Base-by-base conservation (phyloP, 768 basidiomycete species). In the Leccinum subtestaceum region DNA sequence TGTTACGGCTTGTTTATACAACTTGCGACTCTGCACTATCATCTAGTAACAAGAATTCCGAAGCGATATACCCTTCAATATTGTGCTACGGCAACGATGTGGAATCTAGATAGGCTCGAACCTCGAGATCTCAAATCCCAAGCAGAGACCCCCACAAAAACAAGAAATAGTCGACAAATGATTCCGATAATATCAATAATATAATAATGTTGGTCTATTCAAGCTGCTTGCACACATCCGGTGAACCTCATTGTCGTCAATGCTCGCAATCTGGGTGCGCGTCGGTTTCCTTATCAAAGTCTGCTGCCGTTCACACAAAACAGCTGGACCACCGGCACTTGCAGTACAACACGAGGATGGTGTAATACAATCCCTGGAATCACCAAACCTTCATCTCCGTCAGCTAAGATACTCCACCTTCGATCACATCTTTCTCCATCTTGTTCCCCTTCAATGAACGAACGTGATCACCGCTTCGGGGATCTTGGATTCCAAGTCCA, bases 401-500 rank as follows among this genome's bases (percentile, higher is more conserved):
- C 71, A 93, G 73, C 56, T 79, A 77, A 46, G 81, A 80, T 8
- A 93, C 85, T 1, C 84, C 88, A 34, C 43, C 4, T 29, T 72
- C 71, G 8, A 72, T 59, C 12, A 52, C 60, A 52, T 75, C 81
- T 52, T 89, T 89, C n/a, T 81, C 70, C 11, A 56, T 58, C 40
- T 81, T 72, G 15, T 25, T 66, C 54, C 65, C 67, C 73, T 92
- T 95, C 67, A 97, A 70, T 53, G 77, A 72, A 32, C 91, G 81
- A 15, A 98, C 90, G 23, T 80, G 67, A 50, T 84, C 80, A 0
- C 91, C 93, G 70, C 93, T 53, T 81, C 83, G 38, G 84, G 77
- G 43, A 97, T 78, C 78, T 87, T 86, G 45, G 78, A 81, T 73
- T 94, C 93, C 58, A 92, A 75, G 3, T 82, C 86, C 25, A 86